Evolutionary conservation across 768 basidiomycete genomes (phyloP), one percentile per base, ranked within the genome.

Genomic region (Leccinum fibrillosum): DNA sequence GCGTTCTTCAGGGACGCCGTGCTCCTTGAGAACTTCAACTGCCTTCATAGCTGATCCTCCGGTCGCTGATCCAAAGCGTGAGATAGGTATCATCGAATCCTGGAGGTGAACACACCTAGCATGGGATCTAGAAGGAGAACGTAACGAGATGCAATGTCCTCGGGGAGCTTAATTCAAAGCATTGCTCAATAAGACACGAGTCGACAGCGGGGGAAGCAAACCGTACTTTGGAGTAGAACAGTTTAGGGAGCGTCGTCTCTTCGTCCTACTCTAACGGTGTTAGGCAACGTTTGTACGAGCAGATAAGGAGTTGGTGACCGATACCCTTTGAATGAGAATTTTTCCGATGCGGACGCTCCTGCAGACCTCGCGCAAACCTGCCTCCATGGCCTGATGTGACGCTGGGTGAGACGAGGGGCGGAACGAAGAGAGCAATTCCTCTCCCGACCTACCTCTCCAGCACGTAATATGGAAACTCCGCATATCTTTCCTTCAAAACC

Each of bases 21-120:
- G 87, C 49, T 93, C 90, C 73, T 89, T 86, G 12, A 98, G 79
- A 4, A 98, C 90, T 71, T 98, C 96, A 53, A 98, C 90, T 0
- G 97, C 97, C 71, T 98, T 98, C 74, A 95, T 94, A 8, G 95
- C 96, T 5, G 95, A 98, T 48, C 97, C 97, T 25, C 97, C 97
- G 1, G 96, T 98, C 0, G 96, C 96, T 82, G 62, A 26, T 39
- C 23, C 21, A 45, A 12, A 26, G 32, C 21, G 30, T 54, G 54
- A 28, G 39, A 10, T n/a, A n/a, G 32, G 48, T n/a, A 2, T 9
- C 3, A 39, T 10, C 25, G 17, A 34, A 6, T 42, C 17, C 19
- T 32, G 45, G 19, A 35, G 7, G 17, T 2, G 12, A 37, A 64
- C 86, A 52, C 66, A 93, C 94, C 93, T 50, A 98, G 84, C 96